These are phyloP conservation scores for Metarhizium album DNA, from an alignment of 2,329 filamentous ascomycete genomes.

Conservation along the genomic window DNA sequence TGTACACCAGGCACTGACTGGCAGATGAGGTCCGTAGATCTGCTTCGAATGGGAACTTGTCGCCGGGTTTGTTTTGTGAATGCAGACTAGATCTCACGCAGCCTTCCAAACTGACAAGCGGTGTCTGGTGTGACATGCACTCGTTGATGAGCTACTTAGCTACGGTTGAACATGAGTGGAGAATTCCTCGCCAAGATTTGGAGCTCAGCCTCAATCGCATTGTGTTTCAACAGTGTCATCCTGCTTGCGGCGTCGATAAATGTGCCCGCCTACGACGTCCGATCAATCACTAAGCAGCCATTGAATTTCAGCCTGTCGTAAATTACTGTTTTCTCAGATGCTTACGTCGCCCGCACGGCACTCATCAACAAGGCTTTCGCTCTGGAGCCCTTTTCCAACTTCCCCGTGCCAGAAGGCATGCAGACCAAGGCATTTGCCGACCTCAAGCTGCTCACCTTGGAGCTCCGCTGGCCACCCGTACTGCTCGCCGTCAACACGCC, in stretches of 20 bases:
- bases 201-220: too few relatives aligned
- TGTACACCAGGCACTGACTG: conserved; percentile 24
- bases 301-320: not conserved
- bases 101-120: too few relatives aligned
- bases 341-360: conserved; percentile 18
- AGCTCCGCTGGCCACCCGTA: conserved; percentile 85
- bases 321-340: not conserved
- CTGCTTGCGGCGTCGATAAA: not conserved
- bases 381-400: conserved; percentile 55
- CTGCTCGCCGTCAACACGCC: conserved; percentile 64
- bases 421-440: conserved; percentile 81
- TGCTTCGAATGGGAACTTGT: conserved; percentile 7
- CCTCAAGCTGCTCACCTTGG: conserved; percentile 76
- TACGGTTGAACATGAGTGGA: too few relatives aligned
- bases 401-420: conserved; percentile 54
- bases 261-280: too few relatives aligned
- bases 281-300: not conserved
- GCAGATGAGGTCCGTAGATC: conserved; percentile 11
- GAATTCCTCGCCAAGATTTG: too few relatives aligned
- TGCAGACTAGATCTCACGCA: too few relatives aligned
- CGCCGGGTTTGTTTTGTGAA: not conserved
- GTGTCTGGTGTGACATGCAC: too few relatives aligned
- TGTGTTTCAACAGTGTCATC: too few relatives aligned
- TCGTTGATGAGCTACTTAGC: too few relatives aligned
- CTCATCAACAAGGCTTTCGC: conserved; percentile 77